These are phyloP conservation scores for Martensiomyces pterosporus DNA, from an alignment of 192 early-diverging fungal species.

Conservation along the genomic window DNA sequence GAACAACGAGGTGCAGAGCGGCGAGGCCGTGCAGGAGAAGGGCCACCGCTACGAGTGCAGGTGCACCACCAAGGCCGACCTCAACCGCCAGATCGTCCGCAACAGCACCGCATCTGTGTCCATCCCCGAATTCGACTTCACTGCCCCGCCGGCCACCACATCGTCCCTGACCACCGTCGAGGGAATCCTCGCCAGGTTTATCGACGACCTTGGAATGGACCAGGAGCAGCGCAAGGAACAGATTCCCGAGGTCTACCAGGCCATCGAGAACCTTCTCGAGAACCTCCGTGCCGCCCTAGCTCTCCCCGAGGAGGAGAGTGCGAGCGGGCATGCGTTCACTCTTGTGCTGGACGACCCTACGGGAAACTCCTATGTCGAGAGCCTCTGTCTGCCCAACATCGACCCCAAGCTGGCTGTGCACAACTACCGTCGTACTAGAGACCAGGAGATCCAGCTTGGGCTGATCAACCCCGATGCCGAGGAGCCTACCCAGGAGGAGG, in stretches of 20 bases:
- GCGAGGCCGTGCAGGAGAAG: conserved; percentile 74
- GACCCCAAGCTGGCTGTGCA: conserved; percentile 72
- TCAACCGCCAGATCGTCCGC: conserved; percentile 90
- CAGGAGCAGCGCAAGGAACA: conserved; percentile 74
- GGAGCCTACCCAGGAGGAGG: conserved; percentile 30
- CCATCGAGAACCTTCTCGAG: conserved; percentile 68
- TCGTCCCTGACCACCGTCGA: conserved; percentile 90
- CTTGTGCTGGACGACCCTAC: conserved; percentile 83
- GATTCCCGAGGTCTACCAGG: conserved; percentile 62
- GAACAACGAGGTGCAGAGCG: conserved; percentile 89
- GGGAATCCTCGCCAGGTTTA: conserved; percentile 68
- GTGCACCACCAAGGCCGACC: conserved; percentile 67
- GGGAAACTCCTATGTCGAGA: conserved; percentile 92
- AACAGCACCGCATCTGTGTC: conserved; percentile 73
- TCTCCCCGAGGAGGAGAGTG: conserved; percentile 38
- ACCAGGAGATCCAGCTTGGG: conserved; percentile 77
- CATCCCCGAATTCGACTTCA: conserved; percentile 82
- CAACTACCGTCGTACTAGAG: conserved; percentile 68
- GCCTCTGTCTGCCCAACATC: conserved; percentile 63
- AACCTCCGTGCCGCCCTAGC: conserved; percentile 57
- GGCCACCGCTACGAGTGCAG: conserved; percentile 66
- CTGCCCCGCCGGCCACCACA: conserved; percentile 77
- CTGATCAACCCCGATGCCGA: conserved; percentile 58
- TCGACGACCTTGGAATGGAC: conserved; percentile 76
- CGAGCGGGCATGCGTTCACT: conserved; percentile 55